These are phyloP conservation scores for Avena eriantha DNA, from an alignment of 176 grass and related monocot genomes.

Conservation along the genomic window DNA sequence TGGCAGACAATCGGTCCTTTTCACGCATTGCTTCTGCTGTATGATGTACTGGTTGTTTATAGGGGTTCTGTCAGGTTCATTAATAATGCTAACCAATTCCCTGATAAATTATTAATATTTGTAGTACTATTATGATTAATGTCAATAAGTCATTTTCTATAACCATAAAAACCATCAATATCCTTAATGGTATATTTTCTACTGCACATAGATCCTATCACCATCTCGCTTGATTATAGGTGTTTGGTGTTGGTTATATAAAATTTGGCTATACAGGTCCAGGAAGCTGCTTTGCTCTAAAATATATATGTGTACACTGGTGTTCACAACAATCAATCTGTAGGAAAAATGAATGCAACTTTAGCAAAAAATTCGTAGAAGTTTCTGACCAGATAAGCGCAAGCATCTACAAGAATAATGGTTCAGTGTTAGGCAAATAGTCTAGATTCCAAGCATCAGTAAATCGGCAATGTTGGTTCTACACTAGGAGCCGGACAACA, in stretches of 20 bases:
- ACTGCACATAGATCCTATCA: not conserved
- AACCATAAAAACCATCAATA: not conserved
- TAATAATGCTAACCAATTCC: not conserved
- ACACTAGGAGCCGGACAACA: not conserved
- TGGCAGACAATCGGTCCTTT: not conserved
- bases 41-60: not conserved
- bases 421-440: too few species aligned
- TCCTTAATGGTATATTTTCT: not conserved
- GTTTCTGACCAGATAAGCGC: too few species aligned
- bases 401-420: too few species aligned
- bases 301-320: too few species aligned
- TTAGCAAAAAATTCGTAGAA: too few species aligned
- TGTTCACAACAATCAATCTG: too few species aligned
- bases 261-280: conserved; percentile 4
- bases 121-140: not conserved
- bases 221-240: not conserved
- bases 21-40: not conserved
- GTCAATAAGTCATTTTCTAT: not conserved
- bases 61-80: not conserved
- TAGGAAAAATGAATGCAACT: too few species aligned
- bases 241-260: not conserved
- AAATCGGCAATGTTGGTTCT: too few species aligned
- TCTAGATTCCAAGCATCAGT: too few species aligned
- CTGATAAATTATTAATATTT: not conserved
- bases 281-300: not conserved